Percentiles rank a stretch among this genome's conserved stretches.
These are phyloP conservation scores for Lachnellula suecica DNA, from an alignment of 2,329 filamentous ascomycete genomes.

Conservation along the genomic window DNA sequence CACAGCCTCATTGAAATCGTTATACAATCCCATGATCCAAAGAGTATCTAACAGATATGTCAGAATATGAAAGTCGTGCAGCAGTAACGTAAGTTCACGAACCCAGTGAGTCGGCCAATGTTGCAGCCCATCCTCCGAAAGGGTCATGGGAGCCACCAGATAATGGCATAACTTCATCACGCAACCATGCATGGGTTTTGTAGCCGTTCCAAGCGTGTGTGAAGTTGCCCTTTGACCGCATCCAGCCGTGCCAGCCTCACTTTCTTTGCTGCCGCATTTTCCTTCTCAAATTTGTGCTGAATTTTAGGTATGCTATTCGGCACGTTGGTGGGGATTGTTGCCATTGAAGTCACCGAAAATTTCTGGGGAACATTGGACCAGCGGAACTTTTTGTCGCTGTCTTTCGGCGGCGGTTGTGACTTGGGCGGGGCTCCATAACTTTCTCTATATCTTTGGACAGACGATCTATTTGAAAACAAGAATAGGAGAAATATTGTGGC, in stretches of 20 bases:
- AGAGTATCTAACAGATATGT: slow-evolving; percentile 86
- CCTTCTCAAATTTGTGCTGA: slow-evolving; percentile 23
- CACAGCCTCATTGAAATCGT: slow-evolving; percentile 78
- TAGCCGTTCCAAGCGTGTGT: slow-evolving; percentile 73
- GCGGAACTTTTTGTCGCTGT: slow-evolving; percentile 57
- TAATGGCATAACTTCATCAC: slow-evolving; percentile 81
- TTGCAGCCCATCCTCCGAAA: slow-evolving; percentile 91
- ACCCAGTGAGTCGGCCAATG: slow-evolving; percentile 76
- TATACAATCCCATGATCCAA: slow-evolving; percentile 80
- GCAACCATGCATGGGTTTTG: slow-evolving; percentile 74
- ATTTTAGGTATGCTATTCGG: slow-evolving; percentile 27
- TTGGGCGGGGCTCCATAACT: too few relatives aligned
- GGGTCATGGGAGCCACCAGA: slow-evolving; percentile 68
- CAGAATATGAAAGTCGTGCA: too few relatives aligned
- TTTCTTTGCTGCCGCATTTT: slow-evolving; percentile 21
- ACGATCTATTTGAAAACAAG: too few relatives aligned
- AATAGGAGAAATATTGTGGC: too few relatives aligned
- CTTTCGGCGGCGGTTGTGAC: too few relatives aligned
- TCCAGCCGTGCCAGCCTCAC: slow-evolving; percentile 23
- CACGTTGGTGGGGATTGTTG: slow-evolving; percentile 27
- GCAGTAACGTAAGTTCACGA: too few relatives aligned
- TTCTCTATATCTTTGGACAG: too few relatives aligned
- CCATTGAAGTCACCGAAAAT: slow-evolving; percentile 27
- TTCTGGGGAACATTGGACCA: slow-evolving; percentile 29
- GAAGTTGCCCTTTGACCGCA: slow-evolving; percentile 31